Conservation (phyloP, 2,329 filamentous ascomycete genomes). For the Penicillium sclerotigenum region DNA sequence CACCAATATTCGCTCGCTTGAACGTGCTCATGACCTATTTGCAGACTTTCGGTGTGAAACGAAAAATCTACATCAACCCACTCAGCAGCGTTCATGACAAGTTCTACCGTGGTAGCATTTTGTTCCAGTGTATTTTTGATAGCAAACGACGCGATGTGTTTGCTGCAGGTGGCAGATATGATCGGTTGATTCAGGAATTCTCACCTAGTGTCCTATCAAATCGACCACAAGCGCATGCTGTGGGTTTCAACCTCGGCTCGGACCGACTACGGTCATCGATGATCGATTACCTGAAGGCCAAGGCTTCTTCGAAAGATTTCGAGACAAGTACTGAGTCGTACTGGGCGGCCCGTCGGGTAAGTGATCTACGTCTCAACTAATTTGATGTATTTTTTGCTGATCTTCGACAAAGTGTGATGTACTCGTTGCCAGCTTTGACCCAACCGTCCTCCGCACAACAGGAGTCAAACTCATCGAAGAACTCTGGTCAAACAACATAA, state of each 20-base stretch:
- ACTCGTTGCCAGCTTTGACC: slow-evolving; percentile 82
- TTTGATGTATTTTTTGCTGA: slow-evolving; percentile 7
- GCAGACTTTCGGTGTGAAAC: slow-evolving; percentile 69
- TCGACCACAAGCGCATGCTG: slow-evolving; percentile 70
- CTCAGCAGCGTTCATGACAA: slow-evolving; percentile 86
- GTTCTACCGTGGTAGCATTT: slow-evolving; percentile 79
- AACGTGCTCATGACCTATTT: slow-evolving; percentile 74
- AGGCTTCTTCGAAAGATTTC: slow-evolving; percentile 64
- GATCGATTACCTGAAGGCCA: slow-evolving; percentile 50
- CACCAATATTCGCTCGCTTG: slow-evolving; percentile 68
- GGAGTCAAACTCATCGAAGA: slow-evolving; percentile 74
- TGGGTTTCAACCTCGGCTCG: slow-evolving; percentile 89
- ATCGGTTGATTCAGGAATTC: slow-evolving; percentile 81
- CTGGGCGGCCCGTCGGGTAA: slow-evolving; percentile 62
- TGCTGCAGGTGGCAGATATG: slow-evolving; percentile 90
- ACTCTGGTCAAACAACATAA: slow-evolving; percentile 81
- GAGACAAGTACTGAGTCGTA: slow-evolving; percentile 61
- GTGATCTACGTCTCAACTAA: slow-evolving; percentile 26
- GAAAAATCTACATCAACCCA: slow-evolving; percentile 79
- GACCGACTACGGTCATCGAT: slow-evolving; percentile 71
- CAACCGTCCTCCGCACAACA: slow-evolving; percentile 67
- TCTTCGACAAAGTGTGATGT: slow-evolving; percentile 66
- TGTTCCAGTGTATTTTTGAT: slow-evolving; percentile 90
- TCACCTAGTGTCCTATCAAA: slow-evolving; percentile 64
- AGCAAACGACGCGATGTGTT: slow-evolving; percentile 78